Conservation (phyloP, 495 filamentous ascomycete species). For the Friedmanniomyces simplex region DNA sequence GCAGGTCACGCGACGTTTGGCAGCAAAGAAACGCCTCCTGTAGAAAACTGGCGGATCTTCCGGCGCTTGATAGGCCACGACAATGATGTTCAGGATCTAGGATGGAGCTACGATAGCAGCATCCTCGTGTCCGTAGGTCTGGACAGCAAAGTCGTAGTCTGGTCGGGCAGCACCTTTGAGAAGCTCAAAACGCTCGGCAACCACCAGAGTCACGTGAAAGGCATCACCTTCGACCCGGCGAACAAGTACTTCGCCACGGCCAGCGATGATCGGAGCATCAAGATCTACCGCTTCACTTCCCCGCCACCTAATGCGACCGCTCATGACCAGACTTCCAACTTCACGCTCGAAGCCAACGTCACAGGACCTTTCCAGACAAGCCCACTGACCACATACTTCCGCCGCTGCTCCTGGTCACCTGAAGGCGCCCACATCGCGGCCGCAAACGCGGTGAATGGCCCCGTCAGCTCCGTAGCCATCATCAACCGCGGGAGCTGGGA, state of each 20-base stretch:
- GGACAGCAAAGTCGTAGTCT: slow-evolving; percentile 95
- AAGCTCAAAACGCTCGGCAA: slow-evolving; percentile 85
- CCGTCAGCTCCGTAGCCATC: slow-evolving; percentile 92
- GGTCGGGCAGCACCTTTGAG: slow-evolving; percentile 96
- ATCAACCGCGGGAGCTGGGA: slow-evolving; percentile 89
- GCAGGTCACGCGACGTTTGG: slow-evolving; percentile 65
- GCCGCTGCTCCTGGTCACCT: slow-evolving; percentile 91
- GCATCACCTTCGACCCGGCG: slow-evolving; percentile 94
- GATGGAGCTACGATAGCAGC: slow-evolving; percentile 92
- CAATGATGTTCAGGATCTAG: slow-evolving; percentile 96
- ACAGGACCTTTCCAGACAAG: slow-evolving; percentile 72
- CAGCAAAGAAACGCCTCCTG: slow-evolving; percentile 83
- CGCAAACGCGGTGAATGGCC: slow-evolving; percentile 92
- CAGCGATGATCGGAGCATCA: slow-evolving; percentile 92
- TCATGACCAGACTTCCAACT: slow-evolving; percentile 92
- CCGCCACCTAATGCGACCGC: slow-evolving; percentile 85
- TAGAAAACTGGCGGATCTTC: slow-evolving; percentile 94
- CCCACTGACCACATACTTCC: slow-evolving; percentile 92
- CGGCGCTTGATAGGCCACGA: slow-evolving; percentile 91
- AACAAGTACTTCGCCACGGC: slow-evolving; percentile 99
- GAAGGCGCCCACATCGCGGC: slow-evolving; percentile 96
- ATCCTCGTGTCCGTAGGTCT: slow-evolving; percentile 92
- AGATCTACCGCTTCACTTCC: slow-evolving; percentile 88
- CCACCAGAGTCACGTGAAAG: slow-evolving; percentile 96
- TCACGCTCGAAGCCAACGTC: slow-evolving; percentile 81